Evolutionary conservation across 495 filamentous ascomycete genomes (phyloP), one percentile per base, ranked within the genome.

Genomic region (Trichoderma erinaceum): DNA sequence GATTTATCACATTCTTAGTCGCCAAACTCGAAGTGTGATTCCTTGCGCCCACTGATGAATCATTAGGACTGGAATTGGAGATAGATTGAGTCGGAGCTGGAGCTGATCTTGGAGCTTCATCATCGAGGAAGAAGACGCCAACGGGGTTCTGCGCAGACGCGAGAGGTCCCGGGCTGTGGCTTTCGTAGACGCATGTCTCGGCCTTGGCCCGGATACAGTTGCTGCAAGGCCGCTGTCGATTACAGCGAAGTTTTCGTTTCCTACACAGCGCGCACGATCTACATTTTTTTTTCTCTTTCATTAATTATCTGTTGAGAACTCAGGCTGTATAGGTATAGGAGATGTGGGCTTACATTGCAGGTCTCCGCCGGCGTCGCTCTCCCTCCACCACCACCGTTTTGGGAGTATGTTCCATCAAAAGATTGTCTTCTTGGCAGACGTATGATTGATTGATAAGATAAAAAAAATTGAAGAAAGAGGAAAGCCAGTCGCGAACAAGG

Each of bases 191-290:
- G 71, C 81, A 84, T 63, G 76, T 79, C 66, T 78, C 75, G 32
- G 74, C 78, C 71, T 76, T 77, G 64, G 78, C 79, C 69, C 77
- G 77, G 64, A 83, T 75, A 69, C 84, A 86, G 68, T 81, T 82
- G 21, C 76, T 73, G 69, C 83, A 87, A 10, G 83, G 84, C 44
- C 79, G 71, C 48, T 78, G 77, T 65, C 80, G 80, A 68, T 86
- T 82, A 74, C 83, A 87, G 38, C 81, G 82, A 67, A 87, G 82
- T 74, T 86, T 87, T 63, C 83, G 82, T 15, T 78, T 83, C 16
- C 81, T 74, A 70, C 84, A 86, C 64, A 81, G 82, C 35, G 83
- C 74, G 70, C 83, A 86, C 4, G 83, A 61, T 61, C 56, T 61
- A 8, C 7, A 10, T 61, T 61, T 13, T 29, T 61, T 29, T 56